phyloP scores from a whole-genome alignment of 352 stramenopile species.

The Pythium angustatum region DNA sequence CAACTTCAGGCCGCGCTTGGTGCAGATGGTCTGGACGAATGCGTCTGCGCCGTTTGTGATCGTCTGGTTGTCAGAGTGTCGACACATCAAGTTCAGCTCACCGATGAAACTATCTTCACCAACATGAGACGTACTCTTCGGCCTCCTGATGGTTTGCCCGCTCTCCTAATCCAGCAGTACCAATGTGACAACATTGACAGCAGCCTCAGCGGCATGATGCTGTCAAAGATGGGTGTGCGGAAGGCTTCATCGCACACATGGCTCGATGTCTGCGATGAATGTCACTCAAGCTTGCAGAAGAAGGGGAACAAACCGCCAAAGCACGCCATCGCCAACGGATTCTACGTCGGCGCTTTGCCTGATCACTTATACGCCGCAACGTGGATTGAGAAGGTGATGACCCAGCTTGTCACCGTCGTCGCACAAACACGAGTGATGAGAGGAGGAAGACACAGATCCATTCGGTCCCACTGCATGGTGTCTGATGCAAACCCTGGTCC shows the following conservation, averaged over 20 bases:
- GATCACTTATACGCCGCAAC: not conserved
- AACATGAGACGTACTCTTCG: too few species aligned
- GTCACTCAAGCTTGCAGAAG: not conserved
- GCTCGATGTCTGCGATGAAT: not conserved
- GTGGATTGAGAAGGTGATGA: too few species aligned
- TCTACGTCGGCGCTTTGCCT: not conserved
- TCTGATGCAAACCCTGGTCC: not conserved
- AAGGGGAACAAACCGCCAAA: not conserved
- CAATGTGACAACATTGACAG: not conserved
- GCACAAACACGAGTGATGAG: not conserved
- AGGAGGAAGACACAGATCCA: not conserved
- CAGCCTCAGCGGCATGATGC: not conserved
- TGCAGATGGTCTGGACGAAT: not conserved
- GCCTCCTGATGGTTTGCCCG: too few species aligned
- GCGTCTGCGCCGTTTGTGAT: not conserved
- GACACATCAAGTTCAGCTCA: too few species aligned
- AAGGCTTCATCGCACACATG: not conserved
- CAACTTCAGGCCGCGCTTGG: not conserved
- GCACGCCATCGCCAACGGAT: not conserved
- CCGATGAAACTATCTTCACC: too few species aligned
- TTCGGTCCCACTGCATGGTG: not conserved
- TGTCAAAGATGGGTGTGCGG: not conserved
- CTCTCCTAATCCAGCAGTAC: not conserved
- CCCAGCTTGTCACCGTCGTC: not conserved
- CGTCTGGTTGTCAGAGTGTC: too few species aligned